phyloP scores from a whole-genome alignment of 192 early-diverging fungal species.

The Linnemannia hyalina region DNA sequence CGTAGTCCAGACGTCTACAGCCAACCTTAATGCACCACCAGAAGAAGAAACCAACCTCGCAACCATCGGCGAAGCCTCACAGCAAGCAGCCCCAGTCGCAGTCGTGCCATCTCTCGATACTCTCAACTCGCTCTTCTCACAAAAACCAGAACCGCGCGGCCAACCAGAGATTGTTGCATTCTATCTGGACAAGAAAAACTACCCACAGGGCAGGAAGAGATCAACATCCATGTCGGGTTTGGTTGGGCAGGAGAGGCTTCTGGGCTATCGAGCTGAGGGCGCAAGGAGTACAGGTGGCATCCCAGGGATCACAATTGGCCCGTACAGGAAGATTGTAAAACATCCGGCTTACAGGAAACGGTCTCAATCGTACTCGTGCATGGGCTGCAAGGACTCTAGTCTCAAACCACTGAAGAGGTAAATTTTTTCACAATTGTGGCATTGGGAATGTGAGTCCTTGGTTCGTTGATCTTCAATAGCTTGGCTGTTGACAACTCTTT shows the following conservation, averaged over 20 bases:
- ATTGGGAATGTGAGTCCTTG: neutral
- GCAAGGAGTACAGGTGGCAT: conserved; percentile 22
- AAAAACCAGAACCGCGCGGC: conserved; percentile 39
- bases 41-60: conserved; percentile 22
- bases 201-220: conserved; percentile 18
- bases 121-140: conserved; percentile 26
- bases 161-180: conserved; percentile 35
- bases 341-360: conserved; percentile 41
- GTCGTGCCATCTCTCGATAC: conserved; percentile 17
- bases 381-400: conserved; percentile 15
- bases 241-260: conserved; percentile 35
- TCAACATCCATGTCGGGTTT: conserved; percentile 32
- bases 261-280: conserved; percentile 29
- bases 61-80: neutral
- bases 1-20: neutral
- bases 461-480: neutral
- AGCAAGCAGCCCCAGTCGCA: neutral
- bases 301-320: conserved; percentile 18
- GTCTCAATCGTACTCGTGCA: conserved; percentile 25
- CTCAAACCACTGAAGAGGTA: conserved; percentile 29
- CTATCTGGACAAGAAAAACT: conserved; percentile 18
- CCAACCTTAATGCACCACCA: conserved; percentile 12
- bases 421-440: neutral
- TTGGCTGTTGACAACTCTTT: neutral
- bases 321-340: conserved; percentile 25